These are phyloP conservation scores for Pseudozyma hubeiensis DNA, from an alignment of 1,284 basidiomycete genomes.

Conservation along the genomic window DNA sequence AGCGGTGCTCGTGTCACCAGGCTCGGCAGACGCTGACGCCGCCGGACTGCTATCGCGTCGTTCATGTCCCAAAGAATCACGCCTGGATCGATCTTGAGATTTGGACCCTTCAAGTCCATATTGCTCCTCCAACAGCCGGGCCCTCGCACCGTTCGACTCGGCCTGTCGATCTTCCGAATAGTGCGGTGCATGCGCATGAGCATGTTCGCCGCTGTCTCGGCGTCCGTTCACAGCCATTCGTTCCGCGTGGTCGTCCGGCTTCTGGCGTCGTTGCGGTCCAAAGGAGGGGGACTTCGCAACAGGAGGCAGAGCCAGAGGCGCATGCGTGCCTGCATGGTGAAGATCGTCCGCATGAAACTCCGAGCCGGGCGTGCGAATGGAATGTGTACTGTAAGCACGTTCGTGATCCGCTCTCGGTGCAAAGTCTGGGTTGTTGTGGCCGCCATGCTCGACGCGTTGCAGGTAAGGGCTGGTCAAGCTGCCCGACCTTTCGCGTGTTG, in stretches of 20 bases:
- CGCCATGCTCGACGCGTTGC: constrained; percentile 11
- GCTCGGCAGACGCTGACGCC: neutral
- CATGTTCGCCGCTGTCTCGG: neutral
- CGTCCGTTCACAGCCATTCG: constrained; percentile 10
- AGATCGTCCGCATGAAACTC: constrained; percentile 3
- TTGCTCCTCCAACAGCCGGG: too few relatives aligned
- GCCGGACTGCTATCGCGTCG: neutral
- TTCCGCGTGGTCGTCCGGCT: constrained; percentile 4
- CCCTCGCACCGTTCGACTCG: too few relatives aligned
- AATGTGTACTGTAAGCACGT: constrained; percentile 4
- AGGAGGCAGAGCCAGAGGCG: constrained; percentile 23
- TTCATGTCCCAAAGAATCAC: too few relatives aligned
- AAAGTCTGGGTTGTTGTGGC: neutral
- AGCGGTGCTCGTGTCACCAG: neutral
- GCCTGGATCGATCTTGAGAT: too few relatives aligned
- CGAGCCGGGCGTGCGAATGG: constrained; percentile 22
- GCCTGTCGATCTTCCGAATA: neutral
- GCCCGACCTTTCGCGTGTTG: constrained; percentile 10
- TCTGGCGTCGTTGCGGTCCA: constrained; percentile 23
- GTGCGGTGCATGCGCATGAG: neutral
- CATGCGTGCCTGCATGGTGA: constrained; percentile 9
- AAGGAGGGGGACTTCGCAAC: constrained; percentile 18
- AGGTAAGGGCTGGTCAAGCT: constrained; percentile 32
- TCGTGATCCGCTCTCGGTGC: constrained; percentile 4
- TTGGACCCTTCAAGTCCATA: too few relatives aligned